Conservation (phyloP, 371 early-diverging fungal species). For the Haplosporangium sp. region DNA sequence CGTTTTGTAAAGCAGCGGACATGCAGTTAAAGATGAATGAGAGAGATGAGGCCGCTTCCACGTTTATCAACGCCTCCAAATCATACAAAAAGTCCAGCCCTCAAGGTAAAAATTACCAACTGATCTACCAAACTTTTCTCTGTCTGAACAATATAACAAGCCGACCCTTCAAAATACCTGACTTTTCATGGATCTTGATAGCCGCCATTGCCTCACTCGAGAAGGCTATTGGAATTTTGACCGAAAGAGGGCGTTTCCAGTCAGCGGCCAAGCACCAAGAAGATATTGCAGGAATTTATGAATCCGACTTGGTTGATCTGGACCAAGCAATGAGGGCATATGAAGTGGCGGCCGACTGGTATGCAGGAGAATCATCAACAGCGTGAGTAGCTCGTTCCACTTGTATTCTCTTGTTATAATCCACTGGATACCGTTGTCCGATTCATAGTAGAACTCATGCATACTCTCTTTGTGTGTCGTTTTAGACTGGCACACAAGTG, state of each 20-base stretch:
- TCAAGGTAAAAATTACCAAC: conserved; percentile 62
- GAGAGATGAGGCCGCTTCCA: conserved; percentile 85
- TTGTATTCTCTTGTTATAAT: neutral
- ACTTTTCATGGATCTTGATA: conserved; percentile 21
- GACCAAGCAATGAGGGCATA: conserved; percentile 87
- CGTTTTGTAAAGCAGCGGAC: conserved; percentile 85
- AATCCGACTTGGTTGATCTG: conserved; percentile 86
- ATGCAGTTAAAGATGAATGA: conserved; percentile 75
- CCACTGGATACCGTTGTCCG: neutral
- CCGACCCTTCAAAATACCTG: neutral
- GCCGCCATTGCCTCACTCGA: conserved; percentile 81
- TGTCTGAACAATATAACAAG: neutral
- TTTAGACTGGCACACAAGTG: conserved; percentile 89
- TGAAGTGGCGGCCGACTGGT: conserved; percentile 92
- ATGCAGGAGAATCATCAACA: conserved; percentile 86
- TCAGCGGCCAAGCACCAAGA: conserved; percentile 93
- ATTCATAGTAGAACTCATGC: neutral
- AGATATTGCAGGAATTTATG: conserved; percentile 94
- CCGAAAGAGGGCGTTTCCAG: conserved; percentile 87
- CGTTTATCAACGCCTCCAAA: conserved; percentile 89
- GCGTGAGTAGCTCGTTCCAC: conserved; percentile 67
- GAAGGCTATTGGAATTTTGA: conserved; percentile 82
- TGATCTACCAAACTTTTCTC: neutral
- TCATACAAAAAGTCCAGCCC: conserved; percentile 86
- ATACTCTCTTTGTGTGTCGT: neutral